Evolutionary conservation across 805 yeast species (phyloP).

Genomic region (Cyberlindnera samutprakarnensis): DNA sequence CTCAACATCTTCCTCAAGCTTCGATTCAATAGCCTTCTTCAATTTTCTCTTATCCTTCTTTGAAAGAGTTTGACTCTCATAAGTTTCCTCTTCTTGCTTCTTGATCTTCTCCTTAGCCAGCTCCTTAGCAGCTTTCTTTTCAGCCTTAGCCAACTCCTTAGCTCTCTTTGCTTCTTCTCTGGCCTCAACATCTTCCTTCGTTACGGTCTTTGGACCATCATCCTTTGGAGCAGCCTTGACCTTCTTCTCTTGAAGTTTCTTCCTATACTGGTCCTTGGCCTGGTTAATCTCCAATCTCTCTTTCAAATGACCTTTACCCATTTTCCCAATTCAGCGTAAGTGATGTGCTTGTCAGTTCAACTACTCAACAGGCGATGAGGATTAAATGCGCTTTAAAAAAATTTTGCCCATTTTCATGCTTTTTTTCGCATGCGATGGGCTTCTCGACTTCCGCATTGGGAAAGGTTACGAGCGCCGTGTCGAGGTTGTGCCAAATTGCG

Average conservation of each 20-base stretch:
- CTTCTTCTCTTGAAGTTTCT: slow-evolving; percentile 12
- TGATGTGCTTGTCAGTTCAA: background rate
- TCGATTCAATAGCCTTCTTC: slow-evolving; percentile 34
- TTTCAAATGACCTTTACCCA: slow-evolving; percentile 23
- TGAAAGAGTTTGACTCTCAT: slow-evolving; percentile 45
- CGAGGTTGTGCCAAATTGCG: background rate
- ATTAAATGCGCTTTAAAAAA: background rate
- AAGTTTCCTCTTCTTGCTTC: slow-evolving; percentile 23
- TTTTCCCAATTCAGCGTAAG: slow-evolving; percentile 6
- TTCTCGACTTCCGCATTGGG: too few species aligned
- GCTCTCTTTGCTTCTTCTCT: slow-evolving; percentile 14
- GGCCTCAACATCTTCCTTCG: slow-evolving; percentile 23
- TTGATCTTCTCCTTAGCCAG: slow-evolving; percentile 10
- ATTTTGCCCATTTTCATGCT: too few species aligned
- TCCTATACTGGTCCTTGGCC: slow-evolving; percentile 15
- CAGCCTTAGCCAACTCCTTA: slow-evolving; percentile 14
- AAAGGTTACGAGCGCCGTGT: background rate
- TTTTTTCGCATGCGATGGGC: background rate
- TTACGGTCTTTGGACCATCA: slow-evolving; percentile 26
- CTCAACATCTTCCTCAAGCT: slow-evolving; percentile 17
- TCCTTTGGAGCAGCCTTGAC: slow-evolving; percentile 13
- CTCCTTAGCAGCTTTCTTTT: slow-evolving; percentile 12
- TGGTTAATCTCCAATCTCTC: slow-evolving; percentile 15
- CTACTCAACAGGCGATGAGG: too few species aligned
- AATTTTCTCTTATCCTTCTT: slow-evolving; percentile 57